These are phyloP conservation scores for Gossypium rotundifolium DNA, from an alignment of 345 rosid species.

Conservation along the genomic window DNA sequence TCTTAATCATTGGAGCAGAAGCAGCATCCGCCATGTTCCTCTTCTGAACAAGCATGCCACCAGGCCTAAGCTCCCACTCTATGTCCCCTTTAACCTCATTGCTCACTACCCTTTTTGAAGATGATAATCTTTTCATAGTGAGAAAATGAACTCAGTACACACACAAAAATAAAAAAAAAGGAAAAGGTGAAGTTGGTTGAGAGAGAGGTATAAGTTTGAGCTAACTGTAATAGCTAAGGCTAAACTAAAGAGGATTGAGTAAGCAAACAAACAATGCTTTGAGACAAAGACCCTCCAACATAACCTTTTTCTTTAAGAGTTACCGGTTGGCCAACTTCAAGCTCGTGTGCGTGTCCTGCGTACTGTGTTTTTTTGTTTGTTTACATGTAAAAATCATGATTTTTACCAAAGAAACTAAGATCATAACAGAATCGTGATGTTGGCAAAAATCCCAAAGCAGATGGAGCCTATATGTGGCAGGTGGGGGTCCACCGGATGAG, in stretches of 20 bases:
- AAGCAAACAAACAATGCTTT: constrained; percentile 21
- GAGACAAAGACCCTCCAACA: constrained; percentile 15
- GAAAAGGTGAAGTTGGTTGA: constrained; percentile 19
- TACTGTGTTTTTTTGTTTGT: neutral
- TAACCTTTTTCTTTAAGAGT: neutral
- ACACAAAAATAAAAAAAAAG: neutral
- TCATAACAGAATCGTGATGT: neutral
- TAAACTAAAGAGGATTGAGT: constrained; percentile 13
- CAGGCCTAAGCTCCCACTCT: constrained; percentile 48
- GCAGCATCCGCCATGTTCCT: constrained; percentile 26
- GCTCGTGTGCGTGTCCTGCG: neutral
- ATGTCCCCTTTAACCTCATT: constrained; percentile 24
- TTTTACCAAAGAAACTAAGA: neutral
- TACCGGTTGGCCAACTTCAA: constrained; percentile 9
- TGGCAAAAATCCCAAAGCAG: neutral
- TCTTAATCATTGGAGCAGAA: constrained; percentile 34
- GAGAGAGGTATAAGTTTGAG: constrained; percentile 13
- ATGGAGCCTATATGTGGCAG: neutral
- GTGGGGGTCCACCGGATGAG: constrained; percentile 9
- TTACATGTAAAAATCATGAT: neutral
- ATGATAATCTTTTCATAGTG: constrained; percentile 25
- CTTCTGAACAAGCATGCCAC: constrained; percentile 55
- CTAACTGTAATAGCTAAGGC: constrained; percentile 12
- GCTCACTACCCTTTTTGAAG: constrained; percentile 22
- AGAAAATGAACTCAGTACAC: constrained; percentile 5